Base-by-base conservation (phyloP, 2,329 filamentous ascomycete species). In the Monilinia aucupariae region DNA sequence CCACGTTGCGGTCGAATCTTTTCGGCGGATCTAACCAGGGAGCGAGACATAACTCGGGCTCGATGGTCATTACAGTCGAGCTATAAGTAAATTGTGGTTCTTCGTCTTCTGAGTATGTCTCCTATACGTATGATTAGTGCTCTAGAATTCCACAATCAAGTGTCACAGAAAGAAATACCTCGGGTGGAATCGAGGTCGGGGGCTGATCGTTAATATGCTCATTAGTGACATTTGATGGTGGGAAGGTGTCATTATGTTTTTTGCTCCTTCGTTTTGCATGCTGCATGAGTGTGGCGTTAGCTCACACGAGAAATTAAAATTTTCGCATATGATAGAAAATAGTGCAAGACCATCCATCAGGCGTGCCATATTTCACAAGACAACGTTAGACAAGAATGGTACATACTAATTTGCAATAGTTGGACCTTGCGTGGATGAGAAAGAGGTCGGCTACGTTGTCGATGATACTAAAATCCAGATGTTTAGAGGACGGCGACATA, bases 11-110 rank as follows among this genome's bases (percentile, higher is more conserved):
- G 10, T 62, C 60, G 22, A 62, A 58, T 22, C 60, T 55, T 30
- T 62, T 62, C 13, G 60, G 60, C 15, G 60, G 60, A 32, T 58
- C 52, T 13, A 62, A 49, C 60, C 60, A 62, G 10, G 60, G 60
- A 5, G 52, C 32, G 15, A 62, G 53, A 41, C 52, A 62, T 58
- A 62, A 27, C 20, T 58, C 52, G 6, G 60, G 60, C 25, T 49
- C 41, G 13, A 62, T 47, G 25, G 60, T 58, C 43, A 58, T 51
- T 17, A 62, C 41, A 37, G 60, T 43, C 2, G 60, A 62, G 20
- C 37, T 47, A 58, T 62, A 49, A 37, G 54, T 62, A 3, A 49
- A 30, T 25, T 49, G 43, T 17, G 47, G 53, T 10, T 58, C 52
- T 41, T 43, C 50, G 32, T 56, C 59, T 55, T 62, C 59, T 1